phyloP scores from a whole-genome alignment of 2,329 filamentous ascomycete genomes.

The Cryphonectria naterciae region DNA sequence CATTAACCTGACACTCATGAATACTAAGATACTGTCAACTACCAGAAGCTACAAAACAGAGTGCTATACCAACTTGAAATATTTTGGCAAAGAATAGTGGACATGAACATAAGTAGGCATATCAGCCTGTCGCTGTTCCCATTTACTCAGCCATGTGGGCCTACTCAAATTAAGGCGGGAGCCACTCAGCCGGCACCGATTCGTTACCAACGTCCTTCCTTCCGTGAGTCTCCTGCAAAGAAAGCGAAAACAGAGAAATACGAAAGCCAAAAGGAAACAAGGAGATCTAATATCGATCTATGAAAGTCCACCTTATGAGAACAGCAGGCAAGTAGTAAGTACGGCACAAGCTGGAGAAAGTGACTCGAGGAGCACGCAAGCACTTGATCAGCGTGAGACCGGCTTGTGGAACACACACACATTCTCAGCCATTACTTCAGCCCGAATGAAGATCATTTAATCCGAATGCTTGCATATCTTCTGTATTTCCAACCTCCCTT shows the following conservation, averaged over 20 bases:
- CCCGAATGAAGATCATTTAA: neutral
- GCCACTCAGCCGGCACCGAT: neutral
- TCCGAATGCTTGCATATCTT: neutral
- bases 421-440: neutral
- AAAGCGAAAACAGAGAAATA: neutral
- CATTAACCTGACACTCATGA: too few species aligned
- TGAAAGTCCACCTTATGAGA: neutral
- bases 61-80: too few species aligned
- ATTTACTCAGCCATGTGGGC: too few species aligned
- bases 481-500: neutral
- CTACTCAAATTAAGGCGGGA: neutral
- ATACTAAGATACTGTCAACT: too few species aligned
- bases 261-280: too few species aligned
- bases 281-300: too few species aligned
- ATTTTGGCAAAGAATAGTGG: too few species aligned
- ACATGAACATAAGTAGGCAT: too few species aligned
- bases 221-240: neutral
- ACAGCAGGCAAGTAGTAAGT: neutral
- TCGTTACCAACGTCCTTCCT: neutral
- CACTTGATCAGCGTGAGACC: neutral
- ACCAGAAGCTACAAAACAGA: too few species aligned
- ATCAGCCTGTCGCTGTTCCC: too few species aligned
- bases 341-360: neutral
- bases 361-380: neutral
- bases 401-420: neutral